Base-by-base conservation (phyloP, 1,284 basidiomycete genomes). In the Inonotus obliquus region DNA sequence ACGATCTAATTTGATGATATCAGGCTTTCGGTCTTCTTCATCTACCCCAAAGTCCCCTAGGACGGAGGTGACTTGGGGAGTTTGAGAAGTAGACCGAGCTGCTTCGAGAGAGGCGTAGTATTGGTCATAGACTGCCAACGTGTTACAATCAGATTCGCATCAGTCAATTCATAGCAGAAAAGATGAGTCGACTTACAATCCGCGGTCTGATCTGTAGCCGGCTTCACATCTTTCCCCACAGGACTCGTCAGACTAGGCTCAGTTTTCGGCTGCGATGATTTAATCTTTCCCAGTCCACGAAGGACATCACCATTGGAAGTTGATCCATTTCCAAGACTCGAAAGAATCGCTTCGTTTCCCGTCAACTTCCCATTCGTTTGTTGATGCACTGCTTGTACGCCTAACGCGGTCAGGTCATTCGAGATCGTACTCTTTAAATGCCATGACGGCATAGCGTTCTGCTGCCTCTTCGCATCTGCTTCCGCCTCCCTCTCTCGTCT, bases 391-490 rank as follows among this genome's bases (percentile, higher is more conserved):
- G 56, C 60, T 41, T 63, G 65, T 63, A 91, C 80, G 19, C 95
- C 96, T 29, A 96, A 79, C 19, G 92, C 88, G 0, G 96, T 98
- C 65, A 92, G 77, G 68, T 96, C 89, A 19, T 94, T 95, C 13
- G 94, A 91, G 66, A 99, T 92, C 2, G 96, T 99, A 72, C 93
- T 96, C 72, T 92, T 89, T 65, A 94, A 81, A 76, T 97, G 91
- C 96, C 96, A 98, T 9, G 88, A 81, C 0, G 96, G 96, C 51
- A 99, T 76, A 0, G 88, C 85, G 71, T 98, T 98, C 77, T 98
- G 94, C 72, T 89, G 85, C 59, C 89, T 76, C 75, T 93, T 92
- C 54, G 85, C 83, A 51, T 87, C 87, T 1, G 88, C 90, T 67
- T 89, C 81, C 41, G 80, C 82, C 66, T 87, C 85, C 54, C 87